A percentile compares a stretch with the other conserved stretches of the same genome.
These are phyloP conservation scores for Candida nanaspora DNA, from an alignment of 805 yeast species.

Conservation along the genomic window DNA sequence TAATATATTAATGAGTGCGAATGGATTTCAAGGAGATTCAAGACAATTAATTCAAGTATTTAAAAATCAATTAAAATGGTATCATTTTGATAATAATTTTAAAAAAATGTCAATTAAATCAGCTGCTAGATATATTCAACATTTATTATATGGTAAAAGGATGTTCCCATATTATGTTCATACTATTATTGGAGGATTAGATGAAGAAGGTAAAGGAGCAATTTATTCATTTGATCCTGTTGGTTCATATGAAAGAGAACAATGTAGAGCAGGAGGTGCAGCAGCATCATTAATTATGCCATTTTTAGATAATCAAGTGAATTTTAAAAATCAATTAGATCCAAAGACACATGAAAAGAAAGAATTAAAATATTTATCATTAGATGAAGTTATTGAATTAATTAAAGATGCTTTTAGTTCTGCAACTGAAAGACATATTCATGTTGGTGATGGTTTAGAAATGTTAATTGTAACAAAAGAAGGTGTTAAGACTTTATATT, in stretches of 20 bases:
- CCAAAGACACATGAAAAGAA: constrained; percentile 64
- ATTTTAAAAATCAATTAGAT: constrained; percentile 85
- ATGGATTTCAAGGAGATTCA: constrained; percentile 96
- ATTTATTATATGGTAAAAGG: constrained; percentile 83
- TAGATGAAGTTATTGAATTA: constrained; percentile 80
- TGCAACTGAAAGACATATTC: constrained; percentile 97
- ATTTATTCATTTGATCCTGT: constrained; percentile 96
- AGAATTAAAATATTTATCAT: constrained; percentile 52
- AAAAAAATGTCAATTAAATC: constrained; percentile 60
- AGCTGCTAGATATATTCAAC: constrained; percentile 89
- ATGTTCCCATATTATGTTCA: constrained; percentile 96
- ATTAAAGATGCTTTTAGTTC: constrained; percentile 93
- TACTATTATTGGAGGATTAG: constrained; percentile 91
- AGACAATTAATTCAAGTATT: constrained; percentile 75
- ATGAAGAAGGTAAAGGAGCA: constrained; percentile 86
- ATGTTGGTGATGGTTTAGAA: constrained; percentile 95
- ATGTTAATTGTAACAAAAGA: constrained; percentile 87
- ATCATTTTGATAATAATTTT: constrained; percentile 74
- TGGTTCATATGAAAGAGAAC: constrained; percentile 95
- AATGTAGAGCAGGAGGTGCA: constrained; percentile 97
- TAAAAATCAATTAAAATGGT: constrained; percentile 73
- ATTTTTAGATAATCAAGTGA: constrained; percentile 94
- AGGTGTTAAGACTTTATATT: constrained; percentile 79
- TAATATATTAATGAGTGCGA: constrained; percentile 79
- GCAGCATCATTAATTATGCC: constrained; percentile 97